Percentiles rank a stretch among this genome's conserved stretches.
Conservation (phyloP, 176 grass and related monocot genomes). For the Thalia dealbata region DNA sequence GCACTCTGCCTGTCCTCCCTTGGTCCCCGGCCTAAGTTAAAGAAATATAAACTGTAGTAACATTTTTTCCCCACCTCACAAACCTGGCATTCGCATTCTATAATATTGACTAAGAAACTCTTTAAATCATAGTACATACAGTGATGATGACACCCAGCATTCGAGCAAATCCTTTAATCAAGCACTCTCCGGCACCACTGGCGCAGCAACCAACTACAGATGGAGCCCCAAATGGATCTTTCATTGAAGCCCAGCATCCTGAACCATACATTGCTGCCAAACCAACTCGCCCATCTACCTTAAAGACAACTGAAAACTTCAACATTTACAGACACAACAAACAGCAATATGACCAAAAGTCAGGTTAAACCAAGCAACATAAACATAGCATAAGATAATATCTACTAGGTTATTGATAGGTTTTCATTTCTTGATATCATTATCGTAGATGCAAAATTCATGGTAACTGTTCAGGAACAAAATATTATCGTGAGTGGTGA, state of each 20-base stretch:
- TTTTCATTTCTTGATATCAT: too few species aligned
- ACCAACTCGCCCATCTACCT: conserved; percentile 86
- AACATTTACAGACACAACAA: not conserved
- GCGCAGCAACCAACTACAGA: conserved; percentile 62
- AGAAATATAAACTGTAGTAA: too few species aligned
- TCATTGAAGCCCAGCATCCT: conserved; percentile 84
- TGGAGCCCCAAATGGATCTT: conserved; percentile 61
- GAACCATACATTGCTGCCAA: conserved; percentile 95
- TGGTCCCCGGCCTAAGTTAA: not conserved
- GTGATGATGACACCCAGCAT: conserved; percentile 69
- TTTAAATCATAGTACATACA: conserved; percentile 33
- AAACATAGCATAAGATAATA: not conserved
- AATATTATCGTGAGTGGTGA: not conserved
- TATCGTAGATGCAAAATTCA: not conserved
- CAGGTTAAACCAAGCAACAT: not conserved
- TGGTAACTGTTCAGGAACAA: not conserved
- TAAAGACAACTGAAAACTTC: conserved; percentile 9
- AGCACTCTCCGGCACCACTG: conserved; percentile 81
- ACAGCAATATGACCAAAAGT: not conserved
- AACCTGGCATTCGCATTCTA: too few species aligned
- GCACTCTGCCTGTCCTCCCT: not conserved
- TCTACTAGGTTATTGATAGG: not conserved
- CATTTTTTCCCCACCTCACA: too few species aligned
- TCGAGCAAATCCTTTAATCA: conserved; percentile 90
- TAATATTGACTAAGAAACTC: not conserved